Evolutionary conservation across 192 early-diverging fungal species (phyloP), one percentile per base, ranked within the genome.

Genomic region (Irineochytrium annulatum): DNA sequence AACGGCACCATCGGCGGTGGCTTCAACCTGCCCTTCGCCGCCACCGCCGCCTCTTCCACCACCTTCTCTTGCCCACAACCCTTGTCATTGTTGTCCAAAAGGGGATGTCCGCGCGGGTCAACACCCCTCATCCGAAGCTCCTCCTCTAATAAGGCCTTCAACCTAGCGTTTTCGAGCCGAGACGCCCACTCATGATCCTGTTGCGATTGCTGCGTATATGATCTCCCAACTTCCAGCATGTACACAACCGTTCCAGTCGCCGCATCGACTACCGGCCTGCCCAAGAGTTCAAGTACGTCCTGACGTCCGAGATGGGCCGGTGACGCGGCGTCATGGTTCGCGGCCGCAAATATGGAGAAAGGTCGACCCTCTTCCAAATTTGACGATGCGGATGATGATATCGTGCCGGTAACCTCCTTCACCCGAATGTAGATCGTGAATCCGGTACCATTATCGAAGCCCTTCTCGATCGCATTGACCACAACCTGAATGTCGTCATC

Each of bases 101-200:
- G 45, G 8, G 69, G 69, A 60, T 70, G 71, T 27, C 57, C 35
- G 6, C 22, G 29, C 6, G 66, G 61, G 46, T 73, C 66, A 20
- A 57, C 51, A 19, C 65, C 66, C 8, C 57, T n/a, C 26, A 37
- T 34, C 14, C 61, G 35, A 45, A 75, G 32, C 34, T 49, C 58
- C 3, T 27, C 35, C 33, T 71, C 69, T 35, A 71, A 46, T 33
- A 57, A 59, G 20, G 59, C 28, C 31, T 67, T 39, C 28, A 76
- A 48, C 60, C 66, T 53, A 2, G 72, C 20, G 41, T 72, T 76
- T 35, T 73, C 66, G 13, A 49, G 24, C 46, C 46, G 11, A 14
- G 26, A 22, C 13, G 13, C 6, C 46, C 46, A 49, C 24, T 14
- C 8, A 24, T 49, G 46, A 22, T 49, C 46, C 11, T 49, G 46